Percentiles rank a stretch among this genome's conserved stretches.
Conservation (phyloP, 2,329 filamentous ascomycete species). For the Passalora sequoiae region DNA sequence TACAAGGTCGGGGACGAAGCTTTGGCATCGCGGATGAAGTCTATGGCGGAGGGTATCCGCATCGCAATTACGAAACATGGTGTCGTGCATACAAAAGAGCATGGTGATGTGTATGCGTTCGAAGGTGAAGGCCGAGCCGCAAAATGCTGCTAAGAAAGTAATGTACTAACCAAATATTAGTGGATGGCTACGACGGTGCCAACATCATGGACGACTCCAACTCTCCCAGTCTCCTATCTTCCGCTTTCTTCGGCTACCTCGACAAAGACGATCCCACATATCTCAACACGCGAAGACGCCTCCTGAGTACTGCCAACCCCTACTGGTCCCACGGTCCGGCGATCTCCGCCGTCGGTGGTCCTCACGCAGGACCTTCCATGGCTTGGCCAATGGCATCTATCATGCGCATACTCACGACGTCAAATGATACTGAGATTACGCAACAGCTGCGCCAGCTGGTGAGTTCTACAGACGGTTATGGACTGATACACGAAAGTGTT, state of each 20-base stretch:
- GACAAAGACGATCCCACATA: conserved; percentile 36
- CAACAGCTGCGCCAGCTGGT: conserved; percentile 40
- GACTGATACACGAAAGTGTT: conserved; percentile 47
- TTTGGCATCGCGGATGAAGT: conserved; percentile 22
- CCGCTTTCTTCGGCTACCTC: conserved; percentile 14
- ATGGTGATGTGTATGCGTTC: conserved; percentile 42
- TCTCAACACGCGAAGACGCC: conserved; percentile 39
- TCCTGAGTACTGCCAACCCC: conserved; percentile 41
- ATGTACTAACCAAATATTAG: too few species aligned
- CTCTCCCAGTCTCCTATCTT: conserved; percentile 57
- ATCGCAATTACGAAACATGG: conserved; percentile 28
- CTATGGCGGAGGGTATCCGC: conserved; percentile 8
- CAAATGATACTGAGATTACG: conserved; percentile 42
- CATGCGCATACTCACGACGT: conserved; percentile 44
- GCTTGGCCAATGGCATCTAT: conserved; percentile 48
- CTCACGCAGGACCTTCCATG: conserved; percentile 40
- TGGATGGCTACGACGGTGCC: conserved; percentile 40
- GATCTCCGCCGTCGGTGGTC: conserved; percentile 44
- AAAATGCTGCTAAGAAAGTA: too few species aligned
- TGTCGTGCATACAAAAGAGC: conserved; percentile 34
- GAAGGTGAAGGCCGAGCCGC: too few species aligned
- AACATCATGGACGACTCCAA: conserved; percentile 68
- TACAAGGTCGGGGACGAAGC: conserved; percentile 15
- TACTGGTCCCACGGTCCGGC: conserved; percentile 47
- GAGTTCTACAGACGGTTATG: conserved; percentile 41